These are phyloP conservation scores for Geum urbanum DNA, from an alignment of 306 rosid species.

Conservation along the genomic window DNA sequence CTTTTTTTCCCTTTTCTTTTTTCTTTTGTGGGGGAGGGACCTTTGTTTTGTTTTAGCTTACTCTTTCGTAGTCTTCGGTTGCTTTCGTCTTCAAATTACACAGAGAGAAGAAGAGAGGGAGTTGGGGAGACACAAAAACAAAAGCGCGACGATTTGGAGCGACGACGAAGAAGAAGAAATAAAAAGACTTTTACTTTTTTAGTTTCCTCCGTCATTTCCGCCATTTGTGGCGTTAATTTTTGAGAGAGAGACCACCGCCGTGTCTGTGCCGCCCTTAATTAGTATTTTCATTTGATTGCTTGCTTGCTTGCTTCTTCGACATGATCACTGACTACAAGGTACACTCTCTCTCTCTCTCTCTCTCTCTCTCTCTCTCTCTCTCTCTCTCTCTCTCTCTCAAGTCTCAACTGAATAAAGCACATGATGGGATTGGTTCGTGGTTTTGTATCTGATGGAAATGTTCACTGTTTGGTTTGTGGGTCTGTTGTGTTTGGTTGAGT, in stretches of 20 bases:
- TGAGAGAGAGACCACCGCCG: not conserved
- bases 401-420: no score
- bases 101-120: no score
- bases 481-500: conserved; percentile 6
- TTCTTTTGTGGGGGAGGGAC: no score
- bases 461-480: conserved; percentile 20
- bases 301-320: not conserved
- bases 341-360: no score
- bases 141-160: conserved; percentile 21
- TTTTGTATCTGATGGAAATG: not conserved
- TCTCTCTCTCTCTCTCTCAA: not conserved
- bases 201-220: conserved; percentile 68
- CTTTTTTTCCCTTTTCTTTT: no score
- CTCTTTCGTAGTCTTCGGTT: no score
- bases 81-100: conserved; percentile 28
- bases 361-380: no score
- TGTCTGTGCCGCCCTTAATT: no score
- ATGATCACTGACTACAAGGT: not conserved
- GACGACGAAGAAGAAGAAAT: conserved; percentile 31
- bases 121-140: not conserved
- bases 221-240: conserved; percentile 12
- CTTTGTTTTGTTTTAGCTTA: no score
- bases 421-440: not conserved
- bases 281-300: no score
- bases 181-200: conserved; percentile 17